Base-by-base conservation (phyloP, 139 green algal genomes). In the Coelastrella sp. region DNA sequence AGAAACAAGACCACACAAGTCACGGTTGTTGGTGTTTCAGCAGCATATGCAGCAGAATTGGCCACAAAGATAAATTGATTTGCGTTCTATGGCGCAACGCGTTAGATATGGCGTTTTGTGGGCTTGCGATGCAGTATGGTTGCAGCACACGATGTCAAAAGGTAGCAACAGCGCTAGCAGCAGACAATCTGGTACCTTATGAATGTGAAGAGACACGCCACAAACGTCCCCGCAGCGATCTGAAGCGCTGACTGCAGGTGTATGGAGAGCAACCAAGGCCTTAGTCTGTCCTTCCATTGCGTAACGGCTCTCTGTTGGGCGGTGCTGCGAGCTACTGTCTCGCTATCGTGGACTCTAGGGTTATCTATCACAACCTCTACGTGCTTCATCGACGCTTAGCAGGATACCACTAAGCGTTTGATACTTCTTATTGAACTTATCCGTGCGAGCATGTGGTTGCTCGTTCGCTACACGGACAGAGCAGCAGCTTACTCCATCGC, bases 191-290 rank as follows among this genome's bases (percentile, higher is more conserved):
- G 32, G 32, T 47, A 47, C 32, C 32, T 47, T 47, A 47, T 47
- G 32, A 87, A 87, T 5, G 65, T 79, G 65, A 87, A 87, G 10
- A 87, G 82, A 71, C 82, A 64, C 23, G 64, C 64, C 14, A 78
- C 65, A 32, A 87, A 87, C 23, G 78, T 61, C 23, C 82, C 82
- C 19, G 65, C 64, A 32, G 65, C 65, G 5, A 87, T 79, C 82
- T 87, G 82, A 11, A 87, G 13, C 3, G 64, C 82, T 32, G 32
- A 61, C 16, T 87, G 82, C 5, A 78, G 14, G 20, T 87, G 82
- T 14, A 54, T 14, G 19, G 82, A 87, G 16, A 87, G 65, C 64
- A 86, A 23, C 68, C 68, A 76, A 23, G 68, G 32, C 32, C 32
- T 47, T 47, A 47, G 32, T 47, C 32, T 47, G 32, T 47, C 32